Conservation (phyloP, 306 rosid species). For the Abrus pulchellus region DNA sequence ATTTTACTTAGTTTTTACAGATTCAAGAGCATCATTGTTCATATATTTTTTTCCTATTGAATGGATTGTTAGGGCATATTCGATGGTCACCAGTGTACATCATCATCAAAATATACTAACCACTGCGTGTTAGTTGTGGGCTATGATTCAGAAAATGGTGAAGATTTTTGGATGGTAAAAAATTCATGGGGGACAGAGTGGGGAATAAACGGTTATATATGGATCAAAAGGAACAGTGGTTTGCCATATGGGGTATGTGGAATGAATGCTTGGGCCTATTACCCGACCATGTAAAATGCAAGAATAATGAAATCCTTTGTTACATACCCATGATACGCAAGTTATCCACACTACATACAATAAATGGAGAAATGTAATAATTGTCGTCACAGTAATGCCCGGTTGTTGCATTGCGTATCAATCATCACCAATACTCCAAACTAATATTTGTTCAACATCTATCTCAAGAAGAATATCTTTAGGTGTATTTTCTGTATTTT, state of each 20-base stretch:
- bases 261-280: conserved; percentile 7
- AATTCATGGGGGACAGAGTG: conserved; percentile 64
- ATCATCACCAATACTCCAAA: no score
- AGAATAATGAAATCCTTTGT: no score
- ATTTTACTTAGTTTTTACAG: neutral
- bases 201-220: conserved; percentile 62
- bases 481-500: no score
- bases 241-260: neutral
- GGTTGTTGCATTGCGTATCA: no score
- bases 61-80: conserved; percentile 56
- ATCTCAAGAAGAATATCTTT: no score
- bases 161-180: conserved; percentile 69
- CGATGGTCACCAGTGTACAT: conserved; percentile 46
- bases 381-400: no score
- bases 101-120: neutral
- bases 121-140: conserved; percentile 55
- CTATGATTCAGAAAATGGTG: conserved; percentile 46
- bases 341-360: no score
- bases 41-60: neutral
- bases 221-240: conserved; percentile 57
- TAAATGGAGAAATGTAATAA: no score
- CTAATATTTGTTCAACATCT: no score
- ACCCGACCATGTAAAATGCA: neutral
- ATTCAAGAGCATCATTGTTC: neutral
- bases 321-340: no score